Percentiles rank a stretch among this genome's conserved stretches.
phyloP scores from a whole-genome alignment of 2,329 filamentous ascomycete species.

The Trichoderma harzianum region DNA sequence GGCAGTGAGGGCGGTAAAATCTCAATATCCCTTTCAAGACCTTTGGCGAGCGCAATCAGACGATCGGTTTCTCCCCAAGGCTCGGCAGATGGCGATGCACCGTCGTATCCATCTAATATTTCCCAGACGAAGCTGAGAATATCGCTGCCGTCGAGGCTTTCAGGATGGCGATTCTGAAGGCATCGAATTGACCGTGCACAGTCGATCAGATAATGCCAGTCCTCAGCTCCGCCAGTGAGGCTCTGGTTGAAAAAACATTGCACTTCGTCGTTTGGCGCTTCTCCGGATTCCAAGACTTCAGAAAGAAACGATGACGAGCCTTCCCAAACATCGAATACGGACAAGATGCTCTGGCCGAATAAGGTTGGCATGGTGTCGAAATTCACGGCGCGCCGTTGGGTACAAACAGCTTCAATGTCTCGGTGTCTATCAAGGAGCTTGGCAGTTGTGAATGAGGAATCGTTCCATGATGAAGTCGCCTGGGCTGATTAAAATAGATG shows the following conservation, averaged over 20 bases:
- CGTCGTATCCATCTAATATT: slow-evolving; percentile 21
- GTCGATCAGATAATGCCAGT: slow-evolving; percentile 35
- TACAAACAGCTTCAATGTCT: not conserved
- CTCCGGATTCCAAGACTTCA: slow-evolving; percentile 29
- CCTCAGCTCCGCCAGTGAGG: slow-evolving; percentile 32
- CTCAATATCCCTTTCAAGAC: slow-evolving; percentile 26
- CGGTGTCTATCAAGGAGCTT: not conserved
- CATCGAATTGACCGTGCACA: slow-evolving; percentile 32
- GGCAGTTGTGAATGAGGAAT: not conserved
- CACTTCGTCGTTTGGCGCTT: slow-evolving; percentile 28
- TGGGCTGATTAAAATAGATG: not conserved
- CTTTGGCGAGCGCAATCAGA: slow-evolving; percentile 31
- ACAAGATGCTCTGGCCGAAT: slow-evolving; percentile 29
- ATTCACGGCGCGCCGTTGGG: not conserved
- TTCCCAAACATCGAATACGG: slow-evolving; percentile 33
- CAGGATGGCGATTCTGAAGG: slow-evolving; percentile 13
- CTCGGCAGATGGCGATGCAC: slow-evolving; percentile 10
- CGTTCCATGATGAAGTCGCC: not conserved
- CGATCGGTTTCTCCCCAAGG: slow-evolving; percentile 37
- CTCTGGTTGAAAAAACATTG: slow-evolving; percentile 30
- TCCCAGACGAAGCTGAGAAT: slow-evolving; percentile 32
- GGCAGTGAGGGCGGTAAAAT: slow-evolving; percentile 18
- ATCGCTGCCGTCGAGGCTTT: slow-evolving; percentile 33
- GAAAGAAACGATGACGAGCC: slow-evolving; percentile 32
- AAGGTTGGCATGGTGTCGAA: slow-evolving; percentile 13